Conservation (phyloP, 2,329 filamentous ascomycete species). For the Hymenoscyphus fraxineus region DNA sequence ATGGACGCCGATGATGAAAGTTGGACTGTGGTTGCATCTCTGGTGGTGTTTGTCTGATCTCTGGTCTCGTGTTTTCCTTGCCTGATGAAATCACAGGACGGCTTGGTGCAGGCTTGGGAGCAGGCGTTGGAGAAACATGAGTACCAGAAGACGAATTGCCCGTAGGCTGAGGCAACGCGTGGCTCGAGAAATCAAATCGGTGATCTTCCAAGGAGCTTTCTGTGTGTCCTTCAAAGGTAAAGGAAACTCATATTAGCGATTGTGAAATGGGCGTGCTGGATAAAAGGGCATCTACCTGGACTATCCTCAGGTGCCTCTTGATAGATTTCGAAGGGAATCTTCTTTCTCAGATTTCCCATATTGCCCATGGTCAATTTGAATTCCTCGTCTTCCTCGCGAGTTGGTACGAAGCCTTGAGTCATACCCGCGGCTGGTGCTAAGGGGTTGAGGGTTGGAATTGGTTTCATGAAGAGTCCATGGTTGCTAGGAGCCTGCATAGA, state of each 20-base stretch:
- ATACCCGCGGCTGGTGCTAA: slow-evolving; percentile 16
- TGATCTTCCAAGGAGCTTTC: slow-evolving; percentile 35
- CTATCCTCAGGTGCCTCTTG: slow-evolving; percentile 31
- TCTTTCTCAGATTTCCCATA: slow-evolving; percentile 29
- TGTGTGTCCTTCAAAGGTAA: slow-evolving; percentile 23
- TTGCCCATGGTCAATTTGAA: slow-evolving; percentile 30
- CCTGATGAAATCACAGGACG: slow-evolving; percentile 16
- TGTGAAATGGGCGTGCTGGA: neutral
- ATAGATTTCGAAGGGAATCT: slow-evolving; percentile 31
- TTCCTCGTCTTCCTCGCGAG: slow-evolving; percentile 33
- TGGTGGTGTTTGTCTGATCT: slow-evolving; percentile 6
- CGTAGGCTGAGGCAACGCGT: slow-evolving; percentile 23
- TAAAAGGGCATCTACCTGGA: slow-evolving; percentile 23
- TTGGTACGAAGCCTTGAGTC: slow-evolving; percentile 22
- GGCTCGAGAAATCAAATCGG: slow-evolving; percentile 29
- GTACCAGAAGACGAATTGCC: slow-evolving; percentile 11
- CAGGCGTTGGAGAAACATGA: slow-evolving; percentile 28
- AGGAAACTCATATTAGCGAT: slow-evolving; percentile 11
- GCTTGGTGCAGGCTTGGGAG: slow-evolving; percentile 21
- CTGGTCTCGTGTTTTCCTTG: slow-evolving; percentile 29
- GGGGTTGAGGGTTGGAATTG: slow-evolving; percentile 25
- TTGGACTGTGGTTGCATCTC: slow-evolving; percentile 7
- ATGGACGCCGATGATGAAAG: slow-evolving; percentile 19
- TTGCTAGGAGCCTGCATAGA: slow-evolving; percentile 5
- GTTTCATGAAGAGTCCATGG: slow-evolving; percentile 12